Evolutionary conservation across 495 filamentous ascomycete species (phyloP), one percentile per base, ranked within the genome.

Genomic region (Aspergillus homomorphus): DNA sequence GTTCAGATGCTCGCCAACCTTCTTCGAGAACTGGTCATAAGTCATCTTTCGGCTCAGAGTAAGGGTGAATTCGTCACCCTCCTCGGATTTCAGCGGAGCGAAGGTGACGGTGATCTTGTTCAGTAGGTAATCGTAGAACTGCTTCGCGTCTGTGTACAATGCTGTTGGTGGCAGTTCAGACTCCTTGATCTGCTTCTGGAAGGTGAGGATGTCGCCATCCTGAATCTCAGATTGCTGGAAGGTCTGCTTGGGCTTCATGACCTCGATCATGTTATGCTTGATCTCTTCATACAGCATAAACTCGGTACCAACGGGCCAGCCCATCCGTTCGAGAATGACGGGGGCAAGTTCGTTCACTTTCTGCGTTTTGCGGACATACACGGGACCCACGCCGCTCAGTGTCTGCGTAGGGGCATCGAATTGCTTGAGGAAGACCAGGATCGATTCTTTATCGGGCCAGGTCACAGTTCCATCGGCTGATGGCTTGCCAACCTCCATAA

Each of bases 191-290:
- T 78, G 65, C 56, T 80, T 82, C 71, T 97, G 93, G 75, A 98
- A 96, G 62, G 92, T 96, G 28, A 99, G 84, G 63, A 99, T 96
- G 68, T 99, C 94, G 43, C 94, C 94, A 67, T 98, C 92, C 66
- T 97, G 93, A 44, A 99, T 90, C 70, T 99, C 94, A 2, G 93
- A 91, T 53, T 89, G 85, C 49, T 89, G 86, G 57, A 99, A 83
- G 0, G 91, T 88, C 65, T 89, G 82, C 69, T 96, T 98, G 0
- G 87, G 85, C 69, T 96, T 97, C 80, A 98, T 90, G 14, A 82
- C 77, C 62, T 99, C 94, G 64, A 99, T 96, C 92, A 98, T 98
- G 51, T 83, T 87, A 41, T 92, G 90, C 70, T 97, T 98, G 75
- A 99, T 98, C 72, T 99, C 94, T 81, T 98, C 93, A 71, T 83